These are phyloP conservation scores for Myriosclerotinia scirpicola DNA, from an alignment of 2,329 filamentous ascomycete genomes.

Conservation along the genomic window DNA sequence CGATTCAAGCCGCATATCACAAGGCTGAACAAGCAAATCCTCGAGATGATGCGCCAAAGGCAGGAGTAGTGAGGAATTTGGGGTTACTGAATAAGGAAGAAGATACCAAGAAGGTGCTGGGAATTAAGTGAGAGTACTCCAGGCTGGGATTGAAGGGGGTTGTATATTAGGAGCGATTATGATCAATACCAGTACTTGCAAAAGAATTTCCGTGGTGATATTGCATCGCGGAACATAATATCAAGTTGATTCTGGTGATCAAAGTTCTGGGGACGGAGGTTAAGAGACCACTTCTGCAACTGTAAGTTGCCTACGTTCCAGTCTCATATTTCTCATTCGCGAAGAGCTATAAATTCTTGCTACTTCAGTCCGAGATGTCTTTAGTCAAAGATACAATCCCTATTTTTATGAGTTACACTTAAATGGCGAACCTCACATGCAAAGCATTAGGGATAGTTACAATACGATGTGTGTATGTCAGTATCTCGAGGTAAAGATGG, in stretches of 20 bases:
- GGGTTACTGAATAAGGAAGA: constrained; percentile 83
- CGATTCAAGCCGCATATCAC: constrained; percentile 81
- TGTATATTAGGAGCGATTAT: constrained; percentile 38
- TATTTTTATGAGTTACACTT: not conserved
- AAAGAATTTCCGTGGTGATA: not conserved
- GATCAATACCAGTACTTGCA: constrained; percentile 16
- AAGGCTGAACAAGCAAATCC: constrained; percentile 73
- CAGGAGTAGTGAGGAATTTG: constrained; percentile 83
- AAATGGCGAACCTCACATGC: not conserved
- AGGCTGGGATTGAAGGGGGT: constrained; percentile 21
- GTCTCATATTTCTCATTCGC: not conserved
- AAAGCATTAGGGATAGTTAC: not conserved
- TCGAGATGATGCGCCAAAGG: constrained; percentile 77
- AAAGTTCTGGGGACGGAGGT: not conserved
- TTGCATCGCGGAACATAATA: not conserved
- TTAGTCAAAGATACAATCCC: not conserved
- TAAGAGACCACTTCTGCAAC: not conserved
- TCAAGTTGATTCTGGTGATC: not conserved
- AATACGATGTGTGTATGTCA: not conserved
- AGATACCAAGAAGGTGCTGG: constrained; percentile 63
- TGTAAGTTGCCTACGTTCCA: not conserved
- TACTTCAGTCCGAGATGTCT: not conserved
- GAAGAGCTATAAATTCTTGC: not conserved
- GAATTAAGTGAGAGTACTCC: constrained; percentile 34
- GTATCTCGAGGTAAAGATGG: not conserved